Conservation (phyloP, 164 flowering plant species). For the Magnolia sinica region DNA sequence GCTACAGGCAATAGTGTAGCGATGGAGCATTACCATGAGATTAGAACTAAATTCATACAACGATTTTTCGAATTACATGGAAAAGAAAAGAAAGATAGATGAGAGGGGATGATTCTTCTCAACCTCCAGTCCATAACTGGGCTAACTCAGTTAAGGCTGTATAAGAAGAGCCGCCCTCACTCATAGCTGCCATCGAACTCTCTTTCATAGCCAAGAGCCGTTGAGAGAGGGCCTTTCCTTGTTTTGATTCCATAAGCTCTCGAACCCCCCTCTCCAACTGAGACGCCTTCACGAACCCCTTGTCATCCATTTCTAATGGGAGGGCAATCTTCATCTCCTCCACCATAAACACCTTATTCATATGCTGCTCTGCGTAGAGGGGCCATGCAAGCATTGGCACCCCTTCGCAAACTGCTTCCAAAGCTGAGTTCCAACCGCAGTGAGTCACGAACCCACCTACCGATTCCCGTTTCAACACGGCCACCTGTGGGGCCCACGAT, state of each 20-base stretch:
- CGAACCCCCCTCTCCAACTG: slow-evolving; percentile 28
- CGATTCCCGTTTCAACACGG: slow-evolving; percentile 29
- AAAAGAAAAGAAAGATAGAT: too few species aligned
- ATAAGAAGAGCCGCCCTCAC: slow-evolving; percentile 19
- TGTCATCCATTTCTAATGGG: slow-evolving; percentile 19
- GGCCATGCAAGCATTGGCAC: slow-evolving; percentile 56
- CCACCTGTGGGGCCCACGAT: slow-evolving; percentile 46
- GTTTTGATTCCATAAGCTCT: slow-evolving; percentile 16
- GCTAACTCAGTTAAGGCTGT: slow-evolving; percentile 4
- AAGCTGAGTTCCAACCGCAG: slow-evolving; percentile 49
- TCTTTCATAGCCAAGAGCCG: slow-evolving; percentile 1
- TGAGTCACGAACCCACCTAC: slow-evolving; percentile 52
- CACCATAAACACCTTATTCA: slow-evolving; percentile 29
- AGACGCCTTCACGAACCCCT: slow-evolving; percentile 25
- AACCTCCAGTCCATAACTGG: neutral
- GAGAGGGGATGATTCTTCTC: neutral
- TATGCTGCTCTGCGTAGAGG: slow-evolving; percentile 38
- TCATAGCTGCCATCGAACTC: slow-evolving; percentile 6
- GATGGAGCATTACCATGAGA: too few species aligned
- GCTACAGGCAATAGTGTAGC: too few species aligned
- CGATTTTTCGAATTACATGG: too few species aligned
- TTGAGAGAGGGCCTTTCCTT: slow-evolving; percentile 14
- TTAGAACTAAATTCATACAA: too few species aligned
- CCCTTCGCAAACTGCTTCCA: slow-evolving; percentile 38
- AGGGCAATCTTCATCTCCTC: slow-evolving; percentile 35